Percentiles rank a stretch among this genome's conserved stretches.
Conservation (phyloP, 768 basidiomycete species). For the Tylopilus felleus region DNA sequence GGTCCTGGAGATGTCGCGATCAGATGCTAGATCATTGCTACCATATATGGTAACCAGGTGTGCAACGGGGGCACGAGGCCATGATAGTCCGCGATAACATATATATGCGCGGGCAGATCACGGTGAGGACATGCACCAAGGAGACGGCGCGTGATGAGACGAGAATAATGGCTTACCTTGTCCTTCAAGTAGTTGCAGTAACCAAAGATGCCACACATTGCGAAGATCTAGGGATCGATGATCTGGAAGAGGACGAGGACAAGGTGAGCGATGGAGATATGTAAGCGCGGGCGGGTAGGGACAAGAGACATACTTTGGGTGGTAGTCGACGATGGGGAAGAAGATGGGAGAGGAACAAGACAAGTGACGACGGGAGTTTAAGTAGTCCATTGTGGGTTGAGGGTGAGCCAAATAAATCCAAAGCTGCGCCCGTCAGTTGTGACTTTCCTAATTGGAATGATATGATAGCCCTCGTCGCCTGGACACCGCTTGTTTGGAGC, state of each 20-base stretch:
- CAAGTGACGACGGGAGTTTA: slow-evolving; percentile 18
- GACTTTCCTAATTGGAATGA: slow-evolving; percentile 8
- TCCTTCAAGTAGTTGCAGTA: slow-evolving; percentile 95
- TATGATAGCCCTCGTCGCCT: slow-evolving; percentile 11
- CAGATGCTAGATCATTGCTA: slow-evolving; percentile 11
- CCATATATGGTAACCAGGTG: slow-evolving; percentile 20
- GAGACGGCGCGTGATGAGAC: neutral
- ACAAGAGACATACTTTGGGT: slow-evolving; percentile 9
- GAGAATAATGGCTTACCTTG: slow-evolving; percentile 56
- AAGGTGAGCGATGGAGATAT: neutral
- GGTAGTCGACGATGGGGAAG: slow-evolving; percentile 13
- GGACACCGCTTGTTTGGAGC: slow-evolving; percentile 10
- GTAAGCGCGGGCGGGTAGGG: neutral
- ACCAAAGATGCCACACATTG: slow-evolving; percentile 94
- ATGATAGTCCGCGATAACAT: neutral
- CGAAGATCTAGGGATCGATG: slow-evolving; percentile 5
- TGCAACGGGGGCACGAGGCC: neutral
- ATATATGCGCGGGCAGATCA: slow-evolving; percentile 9
- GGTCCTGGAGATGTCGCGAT: slow-evolving; percentile 49
- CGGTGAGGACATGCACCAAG: neutral
- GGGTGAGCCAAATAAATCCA: slow-evolving; percentile 33
- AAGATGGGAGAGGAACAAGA: slow-evolving; percentile 23
- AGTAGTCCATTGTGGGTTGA: slow-evolving; percentile 31
- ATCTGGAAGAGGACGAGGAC: slow-evolving; percentile 1
- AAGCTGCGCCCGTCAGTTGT: slow-evolving; percentile 13